Base-by-base conservation (phyloP, 495 filamentous ascomycete genomes). In the Chaetomium fimeti region DNA sequence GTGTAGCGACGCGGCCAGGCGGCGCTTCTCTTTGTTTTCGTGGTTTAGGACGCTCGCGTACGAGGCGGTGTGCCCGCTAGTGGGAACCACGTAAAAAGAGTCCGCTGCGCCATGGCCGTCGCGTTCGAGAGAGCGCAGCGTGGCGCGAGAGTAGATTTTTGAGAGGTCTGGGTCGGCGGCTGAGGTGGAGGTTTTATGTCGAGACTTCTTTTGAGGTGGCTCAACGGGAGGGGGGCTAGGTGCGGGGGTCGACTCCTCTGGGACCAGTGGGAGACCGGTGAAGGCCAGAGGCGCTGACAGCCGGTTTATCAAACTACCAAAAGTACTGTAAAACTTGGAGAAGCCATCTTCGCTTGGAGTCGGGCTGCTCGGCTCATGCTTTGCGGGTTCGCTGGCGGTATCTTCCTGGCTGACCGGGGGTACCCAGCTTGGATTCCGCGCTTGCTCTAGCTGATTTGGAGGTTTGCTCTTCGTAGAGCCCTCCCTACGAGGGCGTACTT, bases 41-140 rank as follows among this genome's bases (percentile, higher is more conserved):
- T 89, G 85, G 11, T 84, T 85, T 1, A 97, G 78, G 29, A 98
- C 95, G 51, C 86, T 89, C 5, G 94, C 93, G 72, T 98, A 98
- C 0, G 91, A 90, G 48, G 90, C 85, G 0, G 92, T 96, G 62
- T 91, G 90, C 29, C 94, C 94, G 6, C 90, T 90, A 0, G 89
- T 88, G 11, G 93, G 94, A 0, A 98, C 94, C 1, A 98, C 90
- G 71, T 97, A 97, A 79, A 98, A 98, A 29, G 88, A 92, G 71
- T 97, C 92, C 42, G 86, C 85, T 28, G 79, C 78, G 9, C 77
- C 81, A 22, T 87, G 76, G 12, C 74, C 77, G 43, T 78, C 78
- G 29, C 74, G 71, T 8, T 72, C 63, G n/a, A 83, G 78, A 13
- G 91, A 90, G 32, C 86, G 83, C 49, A 97, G 82, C 7, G 92